Conservation (phyloP, 2,329 filamentous ascomycete genomes). For the Pseudocercospora ulei region DNA sequence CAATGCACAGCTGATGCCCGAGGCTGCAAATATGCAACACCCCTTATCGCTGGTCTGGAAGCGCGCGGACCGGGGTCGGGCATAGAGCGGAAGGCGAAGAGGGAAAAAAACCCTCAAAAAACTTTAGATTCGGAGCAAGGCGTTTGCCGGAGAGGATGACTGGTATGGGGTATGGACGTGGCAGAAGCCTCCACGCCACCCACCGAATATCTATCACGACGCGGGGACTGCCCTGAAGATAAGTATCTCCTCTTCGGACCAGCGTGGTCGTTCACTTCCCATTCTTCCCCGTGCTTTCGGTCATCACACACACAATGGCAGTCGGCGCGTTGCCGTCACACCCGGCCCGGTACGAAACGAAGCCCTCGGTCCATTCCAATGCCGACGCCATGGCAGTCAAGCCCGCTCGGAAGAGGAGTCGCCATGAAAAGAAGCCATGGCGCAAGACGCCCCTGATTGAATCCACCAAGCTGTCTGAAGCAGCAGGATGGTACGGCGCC, state of each 20-base stretch:
- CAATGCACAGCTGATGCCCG: too few relatives aligned
- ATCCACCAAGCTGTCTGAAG: constrained; percentile 56
- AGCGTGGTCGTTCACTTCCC: constrained; percentile 2
- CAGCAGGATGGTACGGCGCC: constrained; percentile 57
- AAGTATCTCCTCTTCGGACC: constrained; percentile 6
- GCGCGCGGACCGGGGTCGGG: too few relatives aligned
- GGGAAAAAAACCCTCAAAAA: background rate
- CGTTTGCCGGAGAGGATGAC: constrained; percentile 1
- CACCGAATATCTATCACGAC: too few relatives aligned
- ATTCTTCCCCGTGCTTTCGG: constrained; percentile 3
- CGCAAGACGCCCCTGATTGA: constrained; percentile 61
- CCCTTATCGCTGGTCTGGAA: too few relatives aligned
- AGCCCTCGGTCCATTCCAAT: background rate
- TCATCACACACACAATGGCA: background rate
- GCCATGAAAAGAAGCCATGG: constrained; percentile 46
- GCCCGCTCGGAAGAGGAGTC: constrained; percentile 5
- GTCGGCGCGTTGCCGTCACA: background rate
- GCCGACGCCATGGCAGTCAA: constrained; percentile 16
- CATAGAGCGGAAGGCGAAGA: too few relatives aligned
- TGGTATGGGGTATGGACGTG: constrained; percentile 6
- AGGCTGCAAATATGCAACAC: too few relatives aligned
- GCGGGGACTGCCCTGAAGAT: background rate
- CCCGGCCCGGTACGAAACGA: background rate
- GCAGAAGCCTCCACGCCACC: background rate
- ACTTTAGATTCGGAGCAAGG: constrained; percentile 1